Evolutionary conservation across 495 filamentous ascomycete genomes (phyloP), one percentile per base, ranked within the genome.

Genomic region (Aspergillus carlsbadensis): DNA sequence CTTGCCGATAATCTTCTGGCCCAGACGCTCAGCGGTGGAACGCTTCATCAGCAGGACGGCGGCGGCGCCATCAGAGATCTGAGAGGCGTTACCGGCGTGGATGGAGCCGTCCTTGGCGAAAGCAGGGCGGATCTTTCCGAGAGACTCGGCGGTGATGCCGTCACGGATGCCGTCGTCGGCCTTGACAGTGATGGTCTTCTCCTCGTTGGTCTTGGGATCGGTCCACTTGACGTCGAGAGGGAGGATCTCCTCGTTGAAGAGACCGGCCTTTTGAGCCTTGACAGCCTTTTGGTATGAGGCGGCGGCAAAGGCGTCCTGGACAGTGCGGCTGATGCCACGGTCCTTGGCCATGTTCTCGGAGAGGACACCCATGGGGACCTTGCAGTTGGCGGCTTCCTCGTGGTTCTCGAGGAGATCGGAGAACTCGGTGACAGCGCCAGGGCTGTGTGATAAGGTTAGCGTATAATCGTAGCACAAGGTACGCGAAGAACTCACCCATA

Each of bases 31-130:
- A 43, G 94, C 94, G 18, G 91, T 96, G 36, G 87, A 89, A 36
- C 94, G 90, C 80, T 89, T 92, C 94, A 98, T 98, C 61, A 98
- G 77, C 34, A 97, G 81, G 15, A 98, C 93, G 37, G 95, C 94
- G 21, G 94, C 94, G 15, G 94, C 94, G 59, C 94, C 94, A 76
- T 98, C 94, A 48, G 87, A 90, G 68, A 98, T 92, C 79, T 98
- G 94, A 29, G 84, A 88, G 29, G 94, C 92, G 70, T 98, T 98
- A 57, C 94, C 94, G 48, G 92, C 94, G 77, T 97, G 93, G 76
- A 97, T 97, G 64, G 82, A 86, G 43, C 92, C 92, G 61, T 92
- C 86, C 74, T 96, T 93, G 57, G 90, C 85, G 66, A 98, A 98
- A 3, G 93, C 92, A 6, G 94, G 82, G 55, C 83, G 84, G 75